These are phyloP conservation scores for Epichloe aotearoae DNA, from an alignment of 2,329 filamentous ascomycete genomes.

Conservation along the genomic window DNA sequence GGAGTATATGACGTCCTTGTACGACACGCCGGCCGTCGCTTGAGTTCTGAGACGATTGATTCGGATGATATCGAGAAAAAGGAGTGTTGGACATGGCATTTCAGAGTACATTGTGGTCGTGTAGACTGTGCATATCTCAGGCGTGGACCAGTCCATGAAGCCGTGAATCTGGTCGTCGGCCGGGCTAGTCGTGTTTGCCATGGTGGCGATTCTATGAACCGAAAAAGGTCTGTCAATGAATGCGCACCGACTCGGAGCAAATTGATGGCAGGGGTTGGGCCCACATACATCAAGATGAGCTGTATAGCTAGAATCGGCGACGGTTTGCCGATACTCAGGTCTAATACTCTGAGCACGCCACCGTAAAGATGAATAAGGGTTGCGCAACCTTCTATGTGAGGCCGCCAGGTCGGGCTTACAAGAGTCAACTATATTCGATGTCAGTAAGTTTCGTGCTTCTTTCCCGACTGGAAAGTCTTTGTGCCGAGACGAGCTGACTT, in stretches of 20 bases:
- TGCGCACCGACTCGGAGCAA: background rate
- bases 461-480: no score
- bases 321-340: conserved; percentile 1
- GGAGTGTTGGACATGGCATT: conserved; percentile 3
- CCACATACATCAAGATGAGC: conserved; percentile 3
- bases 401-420: conserved; percentile 2
- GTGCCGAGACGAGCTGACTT: background rate
- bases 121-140: conserved; percentile 1
- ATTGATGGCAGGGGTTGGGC: background rate
- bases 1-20: background rate
- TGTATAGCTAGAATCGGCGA: conserved; percentile 5
- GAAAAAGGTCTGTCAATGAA: background rate
- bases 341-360: conserved; percentile 1
- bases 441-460: background rate
- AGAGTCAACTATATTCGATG: background rate
- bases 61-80: conserved; percentile 2
- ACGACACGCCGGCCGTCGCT: background rate
- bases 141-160: background rate
- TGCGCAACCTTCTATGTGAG: conserved; percentile 4
- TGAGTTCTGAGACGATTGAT: conserved; percentile 2
- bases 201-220: conserved; percentile 1
- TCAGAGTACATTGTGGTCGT: conserved; percentile 2
- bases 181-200: conserved; percentile 4
- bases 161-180: conserved; percentile 2
- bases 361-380: conserved; percentile 2